Evolutionary conservation across 371 early-diverging fungal genomes (phyloP), one percentile per base, ranked within the genome.

Genomic region (Actinomortierella ambigua): DNA sequence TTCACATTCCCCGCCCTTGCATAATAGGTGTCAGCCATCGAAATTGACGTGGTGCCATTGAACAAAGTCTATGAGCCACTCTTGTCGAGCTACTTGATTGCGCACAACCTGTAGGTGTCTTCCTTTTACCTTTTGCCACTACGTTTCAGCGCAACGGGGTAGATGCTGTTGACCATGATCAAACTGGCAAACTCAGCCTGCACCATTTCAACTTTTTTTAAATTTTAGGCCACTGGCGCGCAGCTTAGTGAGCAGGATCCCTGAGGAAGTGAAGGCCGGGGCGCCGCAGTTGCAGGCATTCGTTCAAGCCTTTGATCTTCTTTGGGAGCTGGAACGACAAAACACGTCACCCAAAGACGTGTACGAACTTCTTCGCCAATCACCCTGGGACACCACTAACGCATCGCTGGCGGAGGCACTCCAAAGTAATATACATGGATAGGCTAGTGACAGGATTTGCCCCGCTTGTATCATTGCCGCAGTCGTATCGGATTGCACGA

Each of bases 281-380:
- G 55, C 66, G 39, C 49, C 53, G 2, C 67, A 73, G 20, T 54
- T 73, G 34, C 39, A 53, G 6, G 56, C 63, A 2, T 41, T 73
- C 46, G 59, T 73, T 29, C 62, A 50, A 43, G 57, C 57, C 22
- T 22, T 59, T 42, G 67, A 73, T 20, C 20, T 59, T 57, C 47
- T 73, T 63, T 55, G 57, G 28, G 60, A 63, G 51, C 66, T 66
- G 73, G 73, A 73, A 20, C 62, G 73, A n/a, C 73, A 73, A 54
- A 73, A 57, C 24, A 67, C 67, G n/a, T 47, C 53, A 23, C 34
- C 66, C 34, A 66, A 73, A 53, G 73, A 73, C 17, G 59, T 66
- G 1, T 73, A 73, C 40, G 27, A 29, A 1, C 60, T 66, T 15
- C 27, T 73, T 17, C 73, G 59, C 24, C 63, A 60, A 50, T 73